Base-by-base conservation (phyloP, 805 yeast genomes). In the Hanseniaspora clermontiae region DNA sequence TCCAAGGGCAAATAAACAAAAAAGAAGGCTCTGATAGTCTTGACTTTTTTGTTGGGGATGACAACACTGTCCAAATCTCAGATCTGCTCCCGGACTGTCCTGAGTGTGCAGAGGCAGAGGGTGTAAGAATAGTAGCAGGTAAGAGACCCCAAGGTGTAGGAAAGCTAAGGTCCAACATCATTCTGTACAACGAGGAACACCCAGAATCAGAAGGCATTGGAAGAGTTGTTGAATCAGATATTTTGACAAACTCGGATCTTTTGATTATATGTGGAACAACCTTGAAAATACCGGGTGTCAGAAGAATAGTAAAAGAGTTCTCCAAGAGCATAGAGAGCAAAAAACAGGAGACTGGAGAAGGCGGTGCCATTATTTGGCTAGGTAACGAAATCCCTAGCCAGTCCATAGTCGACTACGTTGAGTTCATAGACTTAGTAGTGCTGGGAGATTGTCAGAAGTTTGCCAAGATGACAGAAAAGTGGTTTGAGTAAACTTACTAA, bases 171-270 rank as follows among this genome's bases (percentile, higher is more conserved):
- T 88, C 89, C 2, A 70, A 84, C 61, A 79, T 83, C 32, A 85
- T 83, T 2, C 66, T 83, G 10, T 83, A 90, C 73, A 76, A 86
- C 72, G 87, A 89, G 63, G 74, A 76, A 57, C 86, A 89, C 65
- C 95, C 95, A 1, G 95, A 88, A 66, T 89, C 93, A 59, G 95
- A 91, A 47, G 78, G 83, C 32, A 87, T 89, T 49, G 95, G 95
- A 0, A 79, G 80, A 53, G 78, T 85, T 4, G 77, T 88, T 5
- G 83, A 83, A 17, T 61, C 74, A 2, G 96, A 89, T 67, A 67
- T 86, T 45, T 75, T 73, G 58, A 68, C 74, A 11, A 76, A 76
- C 40, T 89, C 95, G 17, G 96, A 89, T 65, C 83, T 91, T 62
- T 69, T 88, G 48, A 69, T 89, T 7, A 82, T 89, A 52, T 86